Percentiles rank a stretch among this genome's conserved stretches.
Conservation (phyloP, 306 rosid species). For the Acacia confusa region DNA sequence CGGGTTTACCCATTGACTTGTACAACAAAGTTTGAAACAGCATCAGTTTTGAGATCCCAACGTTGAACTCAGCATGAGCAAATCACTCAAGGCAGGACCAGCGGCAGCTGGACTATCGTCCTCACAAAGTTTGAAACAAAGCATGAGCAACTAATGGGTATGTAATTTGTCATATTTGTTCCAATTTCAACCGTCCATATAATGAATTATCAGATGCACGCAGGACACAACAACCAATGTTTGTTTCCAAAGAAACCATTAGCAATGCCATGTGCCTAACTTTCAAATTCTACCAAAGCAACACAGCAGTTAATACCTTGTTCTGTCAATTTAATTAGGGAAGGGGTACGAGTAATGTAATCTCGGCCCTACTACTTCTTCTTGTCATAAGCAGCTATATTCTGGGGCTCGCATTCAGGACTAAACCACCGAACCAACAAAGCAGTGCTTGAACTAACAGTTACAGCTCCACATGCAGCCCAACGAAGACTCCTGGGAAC, state of each 20-base stretch:
- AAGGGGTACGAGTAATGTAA: not conserved
- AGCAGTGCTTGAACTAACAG: constrained; percentile 75
- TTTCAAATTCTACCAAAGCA: not conserved
- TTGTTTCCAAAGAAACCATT: not conserved
- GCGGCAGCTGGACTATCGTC: not conserved
- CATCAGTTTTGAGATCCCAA: no score
- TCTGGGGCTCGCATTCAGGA: constrained; percentile 97
- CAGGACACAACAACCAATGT: not conserved
- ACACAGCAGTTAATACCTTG: not conserved
- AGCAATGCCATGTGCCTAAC: not conserved
- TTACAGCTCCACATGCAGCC: constrained; percentile 86
- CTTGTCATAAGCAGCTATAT: constrained; percentile 87
- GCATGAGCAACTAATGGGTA: not conserved
- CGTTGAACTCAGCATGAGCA: no score
- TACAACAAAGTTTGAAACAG: no score
- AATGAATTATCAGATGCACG: not conserved
- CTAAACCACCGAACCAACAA: constrained; percentile 83
- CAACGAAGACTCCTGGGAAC: constrained; percentile 82
- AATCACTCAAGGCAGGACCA: no score
- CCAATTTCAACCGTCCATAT: not conserved
- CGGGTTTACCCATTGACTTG: no score
- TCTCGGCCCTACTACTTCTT: constrained; percentile 44
- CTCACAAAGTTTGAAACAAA: not conserved
- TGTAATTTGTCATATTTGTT: not conserved
- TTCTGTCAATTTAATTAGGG: not conserved